Evolutionary conservation across 2,329 filamentous ascomycete species (phyloP), one percentile per base, ranked within the genome.

Genomic region (Hymenoscyphus fructigenus): DNA sequence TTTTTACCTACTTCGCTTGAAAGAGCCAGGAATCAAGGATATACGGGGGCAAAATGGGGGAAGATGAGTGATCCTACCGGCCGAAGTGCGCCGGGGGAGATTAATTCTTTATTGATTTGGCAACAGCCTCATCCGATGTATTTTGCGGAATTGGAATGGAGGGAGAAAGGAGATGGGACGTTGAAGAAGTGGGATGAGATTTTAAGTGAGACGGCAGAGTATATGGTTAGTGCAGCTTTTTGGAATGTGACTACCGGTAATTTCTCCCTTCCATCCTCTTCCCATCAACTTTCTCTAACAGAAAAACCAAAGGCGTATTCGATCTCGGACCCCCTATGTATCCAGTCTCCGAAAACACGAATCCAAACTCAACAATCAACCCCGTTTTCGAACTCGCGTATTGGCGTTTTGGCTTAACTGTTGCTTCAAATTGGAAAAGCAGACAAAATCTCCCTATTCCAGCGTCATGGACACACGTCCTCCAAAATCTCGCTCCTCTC

Each of bases 51-150:
- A 14, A 70, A 85, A 34, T 79, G 81, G 74, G 81, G 81, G 2
- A 84, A 87, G 70, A 86, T 86, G 84, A 84, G 80, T 10, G 84
- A 86, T 70, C 82, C 84, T 0, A 81, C 79, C 0, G 83, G 84
- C 29, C 78, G 82, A 12, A 83, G 80, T 57, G 83, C 84, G 1
- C 85, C 85, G 0, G 85, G 86, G 1, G 82, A 85, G 67, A 87
- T 88, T 71, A 88, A 88, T 72, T 82, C 81, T 10, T 76, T 88
- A 1, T 76, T 88, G 2, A 83, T 87, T 64, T 88, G 85, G 85
- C 85, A 88, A 69, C 85, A 87, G 69, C 85, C 84, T 7, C 85
- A 88, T 71, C 79, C 82, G 0, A 83, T 87, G 78, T 85, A 84
- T 70, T 85, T 87, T 69, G 85, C 85, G 0, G 84, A 86, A 72